A percentile compares a stretch with the other conserved stretches of the same genome.
These are phyloP conservation scores for Neurospora sp. DNA, from an alignment of 495 filamentous ascomycete species.

Conservation along the genomic window DNA sequence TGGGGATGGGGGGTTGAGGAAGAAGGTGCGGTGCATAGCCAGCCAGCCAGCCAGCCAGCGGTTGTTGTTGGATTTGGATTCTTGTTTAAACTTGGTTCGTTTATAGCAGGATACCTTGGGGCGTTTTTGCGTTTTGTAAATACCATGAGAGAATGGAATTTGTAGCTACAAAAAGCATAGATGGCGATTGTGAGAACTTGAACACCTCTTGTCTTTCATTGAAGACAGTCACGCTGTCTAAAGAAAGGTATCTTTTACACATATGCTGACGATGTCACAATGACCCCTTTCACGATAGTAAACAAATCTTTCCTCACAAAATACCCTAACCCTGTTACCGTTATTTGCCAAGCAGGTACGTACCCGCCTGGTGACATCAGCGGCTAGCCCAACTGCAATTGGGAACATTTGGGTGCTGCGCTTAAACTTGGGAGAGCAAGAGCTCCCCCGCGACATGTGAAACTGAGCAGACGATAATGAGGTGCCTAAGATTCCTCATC, in stretches of 20 bases:
- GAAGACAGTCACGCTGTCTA: not conserved
- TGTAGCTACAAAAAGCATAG: not conserved
- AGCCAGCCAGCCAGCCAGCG: not conserved
- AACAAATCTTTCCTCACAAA: not conserved
- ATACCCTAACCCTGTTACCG: not conserved
- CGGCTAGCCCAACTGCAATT: not conserved
- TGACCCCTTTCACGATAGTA: not conserved
- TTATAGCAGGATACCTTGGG: not conserved
- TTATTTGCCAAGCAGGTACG: not conserved
- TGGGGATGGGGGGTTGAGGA: not conserved
- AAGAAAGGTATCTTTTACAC: not conserved
- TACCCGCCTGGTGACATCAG: not conserved
- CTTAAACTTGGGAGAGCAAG: not conserved
- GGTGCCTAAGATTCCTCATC: not conserved
- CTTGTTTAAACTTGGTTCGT: not conserved
- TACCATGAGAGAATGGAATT: slow-evolving; percentile 2
- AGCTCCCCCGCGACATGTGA: not conserved
- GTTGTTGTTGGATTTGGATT: not conserved
- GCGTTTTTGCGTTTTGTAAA: slow-evolving; percentile 2
- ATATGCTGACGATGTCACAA: not conserved
- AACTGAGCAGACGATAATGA: not conserved
- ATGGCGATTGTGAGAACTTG: not conserved
- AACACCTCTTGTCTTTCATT: not conserved
- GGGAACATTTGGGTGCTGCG: not conserved
- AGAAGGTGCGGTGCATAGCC: not conserved